phyloP scores from a whole-genome alignment of 148 eudicot species.

The Hydrangea macrophylla region DNA sequence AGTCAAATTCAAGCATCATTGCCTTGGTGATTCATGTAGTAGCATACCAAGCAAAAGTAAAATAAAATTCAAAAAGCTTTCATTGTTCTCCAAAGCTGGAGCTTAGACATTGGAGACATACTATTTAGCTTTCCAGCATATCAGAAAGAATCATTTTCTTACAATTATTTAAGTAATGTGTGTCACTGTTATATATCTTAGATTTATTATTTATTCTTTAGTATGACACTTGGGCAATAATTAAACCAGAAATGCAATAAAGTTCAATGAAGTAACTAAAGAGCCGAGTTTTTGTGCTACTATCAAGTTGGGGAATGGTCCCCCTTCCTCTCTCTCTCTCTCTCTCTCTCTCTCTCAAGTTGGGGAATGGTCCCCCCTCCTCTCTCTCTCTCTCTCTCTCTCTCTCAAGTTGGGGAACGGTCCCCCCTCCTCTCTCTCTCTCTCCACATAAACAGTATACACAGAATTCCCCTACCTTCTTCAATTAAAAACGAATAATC shows the following conservation, averaged over 20 bases:
- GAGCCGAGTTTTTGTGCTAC: no score
- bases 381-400: no score
- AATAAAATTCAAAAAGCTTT: background rate
- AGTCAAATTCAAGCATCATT: slow-evolving; percentile 11
- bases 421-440: background rate
- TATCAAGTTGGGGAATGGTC: no score
- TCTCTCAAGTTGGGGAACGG: no score
- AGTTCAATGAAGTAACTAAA: background rate
- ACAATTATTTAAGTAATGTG: slow-evolving; percentile 25
- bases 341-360: no score
- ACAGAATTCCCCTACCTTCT: background rate
- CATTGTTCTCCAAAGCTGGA: slow-evolving; percentile 13
- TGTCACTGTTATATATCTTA: background rate
- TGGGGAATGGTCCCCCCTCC: no score
- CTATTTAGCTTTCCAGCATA: slow-evolving; percentile 28
- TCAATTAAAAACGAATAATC: no score
- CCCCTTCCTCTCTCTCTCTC: background rate
- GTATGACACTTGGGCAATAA: background rate
- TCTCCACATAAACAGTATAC: background rate
- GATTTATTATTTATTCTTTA: no score
- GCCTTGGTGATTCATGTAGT: background rate
- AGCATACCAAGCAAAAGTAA: background rate
- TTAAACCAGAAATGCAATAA: background rate
- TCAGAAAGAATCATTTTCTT: slow-evolving; percentile 19
- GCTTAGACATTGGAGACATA: slow-evolving; percentile 20